Evolutionary conservation across 305 asterid genomes (phyloP).

Genomic region (Rubia peregrina): DNA sequence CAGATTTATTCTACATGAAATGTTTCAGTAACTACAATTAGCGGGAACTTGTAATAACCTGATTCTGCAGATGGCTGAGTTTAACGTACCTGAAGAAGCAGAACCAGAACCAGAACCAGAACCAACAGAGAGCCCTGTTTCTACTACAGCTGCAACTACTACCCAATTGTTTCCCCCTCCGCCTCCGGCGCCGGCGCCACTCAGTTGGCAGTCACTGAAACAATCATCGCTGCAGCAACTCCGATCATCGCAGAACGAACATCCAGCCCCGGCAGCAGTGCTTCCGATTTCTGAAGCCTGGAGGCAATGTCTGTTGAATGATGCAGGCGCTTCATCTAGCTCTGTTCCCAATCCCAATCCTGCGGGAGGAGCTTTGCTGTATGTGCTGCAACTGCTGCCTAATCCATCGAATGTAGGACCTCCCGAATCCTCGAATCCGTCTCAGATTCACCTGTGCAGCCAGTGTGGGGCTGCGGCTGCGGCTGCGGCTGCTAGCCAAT

Average conservation of each 20-base stretch:
- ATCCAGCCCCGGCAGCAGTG: slow-evolving; percentile 21
- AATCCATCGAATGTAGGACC: slow-evolving; percentile 15
- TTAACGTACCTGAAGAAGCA: not conserved
- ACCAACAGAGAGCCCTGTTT: slow-evolving; percentile 19
- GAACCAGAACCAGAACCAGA: slow-evolving; percentile 28
- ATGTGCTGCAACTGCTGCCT: slow-evolving; percentile 45
- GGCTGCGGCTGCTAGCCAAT: slow-evolving; percentile 20
- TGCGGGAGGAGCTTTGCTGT: slow-evolving; percentile 24
- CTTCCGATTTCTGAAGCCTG: slow-evolving; percentile 4
- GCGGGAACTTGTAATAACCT: not conserved
- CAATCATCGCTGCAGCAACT: slow-evolving; percentile 25
- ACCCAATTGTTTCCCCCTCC: slow-evolving; percentile 16
- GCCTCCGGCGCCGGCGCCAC: slow-evolving; percentile 22
- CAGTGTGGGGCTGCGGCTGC: slow-evolving; percentile 23
- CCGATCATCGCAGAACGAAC: slow-evolving; percentile 12
- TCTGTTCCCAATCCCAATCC: slow-evolving; percentile 20
- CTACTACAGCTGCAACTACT: slow-evolving; percentile 15
- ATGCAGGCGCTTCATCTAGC: slow-evolving; percentile 4
- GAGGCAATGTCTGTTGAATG: not conserved
- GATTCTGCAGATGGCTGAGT: not conserved
- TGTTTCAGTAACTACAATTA: no score
- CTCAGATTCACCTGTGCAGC: slow-evolving; percentile 9
- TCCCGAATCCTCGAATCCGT: slow-evolving; percentile 14
- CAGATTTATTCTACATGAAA: no score
- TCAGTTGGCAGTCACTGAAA: slow-evolving; percentile 31